These are phyloP conservation scores for Candida namnaoensis DNA, from an alignment of 805 yeast genomes.

Conservation along the genomic window DNA sequence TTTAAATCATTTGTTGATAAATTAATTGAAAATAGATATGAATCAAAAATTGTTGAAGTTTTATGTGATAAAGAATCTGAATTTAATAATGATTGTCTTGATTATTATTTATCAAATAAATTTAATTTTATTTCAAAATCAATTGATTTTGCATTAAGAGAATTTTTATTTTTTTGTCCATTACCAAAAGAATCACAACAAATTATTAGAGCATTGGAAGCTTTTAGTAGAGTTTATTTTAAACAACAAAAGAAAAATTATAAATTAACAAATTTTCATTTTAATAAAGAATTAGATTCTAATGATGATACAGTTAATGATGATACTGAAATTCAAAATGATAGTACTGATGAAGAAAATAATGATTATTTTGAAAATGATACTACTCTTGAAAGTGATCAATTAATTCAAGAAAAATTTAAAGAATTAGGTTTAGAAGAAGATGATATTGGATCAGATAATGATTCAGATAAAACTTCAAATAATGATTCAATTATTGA, in stretches of 20 bases:
- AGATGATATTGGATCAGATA: too few relatives aligned
- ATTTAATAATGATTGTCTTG: constrained; percentile 19
- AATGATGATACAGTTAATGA: neutral
- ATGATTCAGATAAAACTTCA: too few relatives aligned
- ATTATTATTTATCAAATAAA: constrained; percentile 17
- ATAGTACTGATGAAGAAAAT: constrained; percentile 4
- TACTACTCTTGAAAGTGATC: too few relatives aligned
- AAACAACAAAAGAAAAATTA: constrained; percentile 15
- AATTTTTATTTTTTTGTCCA: constrained; percentile 45
- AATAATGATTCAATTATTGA: neutral
- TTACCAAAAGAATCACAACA: constrained; percentile 72
- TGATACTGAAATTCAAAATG: neutral
- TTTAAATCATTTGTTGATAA: constrained; percentile 18
- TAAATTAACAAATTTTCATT: too few relatives aligned
- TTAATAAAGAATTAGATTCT: neutral
- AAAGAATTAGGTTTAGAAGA: too few relatives aligned
- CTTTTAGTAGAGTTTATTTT: constrained; percentile 46
- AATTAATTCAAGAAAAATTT: too few relatives aligned
- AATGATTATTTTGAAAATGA: neutral
- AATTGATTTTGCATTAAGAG: constrained; percentile 56
- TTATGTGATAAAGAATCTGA: constrained; percentile 18
- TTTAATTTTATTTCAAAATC: constrained; percentile 50
- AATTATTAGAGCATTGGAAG: constrained; percentile 57
- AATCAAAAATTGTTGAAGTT: constrained; percentile 21
- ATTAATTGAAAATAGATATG: constrained; percentile 19